Evolutionary conservation across 352 stramenopile genomes (phyloP), one percentile per base, ranked within the genome.

Genomic region (Globisporangium sylvaticum): DNA sequence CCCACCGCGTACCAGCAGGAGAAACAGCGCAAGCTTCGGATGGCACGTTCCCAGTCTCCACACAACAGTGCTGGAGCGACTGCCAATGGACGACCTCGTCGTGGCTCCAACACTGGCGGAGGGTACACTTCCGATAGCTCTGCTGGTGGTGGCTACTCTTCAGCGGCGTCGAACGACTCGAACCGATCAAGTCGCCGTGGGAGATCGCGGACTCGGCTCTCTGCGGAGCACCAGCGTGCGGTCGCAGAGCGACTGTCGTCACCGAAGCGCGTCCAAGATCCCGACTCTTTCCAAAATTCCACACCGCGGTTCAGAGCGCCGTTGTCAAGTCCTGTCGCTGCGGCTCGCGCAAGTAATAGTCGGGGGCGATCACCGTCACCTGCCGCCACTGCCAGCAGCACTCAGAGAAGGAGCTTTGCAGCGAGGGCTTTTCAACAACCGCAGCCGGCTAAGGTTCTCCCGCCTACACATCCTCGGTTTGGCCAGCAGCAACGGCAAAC

Each of bases 1-100:
- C 87, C 84, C 8, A 95, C 87, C 10, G 87, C 87, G 14, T 95
- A 95, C 72, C 84, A 95, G 66, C 74, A 82, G 58, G 83, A 95
- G 56, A 82, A 81, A 18, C 75, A 91, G 48, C 83, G 75, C 3
- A 89, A 88, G 58, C 63, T 83, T 56, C 79, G 74, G 6, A 68
- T 74, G 48, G 66, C 68, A 32, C 78, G 76, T 22, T 78, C 79
- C 5, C 66, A 71, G 3, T 87, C 83, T 5, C 74, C 69, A 14
- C 42, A 48, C 34, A 67, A 18, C 20, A 53, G 18, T 18, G 6
- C 24, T 15, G 5, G 37, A 14, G n/a, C 37, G 10, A 64, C 5
- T 37, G 20, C 10, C 7, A 42, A 29, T 44, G 58, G 39, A 29
- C 39, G 37, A 20, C 24, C 31, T 46, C 56, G 42, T n/a, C 52